Evolutionary conservation across 441 rosid species (phyloP), one percentile per base, ranked within the genome.

Genomic region (Euphorbia celastroides): DNA sequence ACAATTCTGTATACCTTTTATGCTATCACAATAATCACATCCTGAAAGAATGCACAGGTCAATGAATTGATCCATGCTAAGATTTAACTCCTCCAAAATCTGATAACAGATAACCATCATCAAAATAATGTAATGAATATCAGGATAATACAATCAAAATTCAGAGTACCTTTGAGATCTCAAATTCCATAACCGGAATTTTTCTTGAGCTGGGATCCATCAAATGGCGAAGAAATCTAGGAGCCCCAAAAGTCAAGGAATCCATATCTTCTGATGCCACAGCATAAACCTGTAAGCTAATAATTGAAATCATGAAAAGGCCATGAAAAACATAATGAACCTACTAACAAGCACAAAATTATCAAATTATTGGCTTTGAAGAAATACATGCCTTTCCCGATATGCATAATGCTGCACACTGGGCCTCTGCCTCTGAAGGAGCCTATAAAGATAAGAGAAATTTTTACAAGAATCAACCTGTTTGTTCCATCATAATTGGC

Each of bases 231-330:
- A 94, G 94, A 83, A 94, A 94, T 50, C 78, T 92, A 48, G 97
- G 80, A 79, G 98, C 90, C 65, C 97, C 97, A 80, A 92, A 94
- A 58, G 98, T 94, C 62, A 94, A 83, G 70, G 98, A 94, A 68
- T 94, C 99, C 99, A 94, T 94, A 75, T 94, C 99, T 83, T 94
- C 99, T 67, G 98, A 94, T 74, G 99, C 99, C 70, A 94, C 98
- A 26, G 88, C 99, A 76, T 92, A 93, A 74, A 89, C 97, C 98
- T 93, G 75, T 74, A 70, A 70, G 64, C 36, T 14, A 73, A 8
- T 54, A 13, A 66, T 8, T 60, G n/a, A 51, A n/a, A 34, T 8
- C 19, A 54, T 32, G 63, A 34, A 9, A 51, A 7, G 46, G 51
- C 20, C 60, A 57, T n/a, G 17, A 3, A 52, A 57, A 60, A 63